Conservation (phyloP, 2,329 filamentous ascomycete species). For the Colletotrichum sp. region DNA sequence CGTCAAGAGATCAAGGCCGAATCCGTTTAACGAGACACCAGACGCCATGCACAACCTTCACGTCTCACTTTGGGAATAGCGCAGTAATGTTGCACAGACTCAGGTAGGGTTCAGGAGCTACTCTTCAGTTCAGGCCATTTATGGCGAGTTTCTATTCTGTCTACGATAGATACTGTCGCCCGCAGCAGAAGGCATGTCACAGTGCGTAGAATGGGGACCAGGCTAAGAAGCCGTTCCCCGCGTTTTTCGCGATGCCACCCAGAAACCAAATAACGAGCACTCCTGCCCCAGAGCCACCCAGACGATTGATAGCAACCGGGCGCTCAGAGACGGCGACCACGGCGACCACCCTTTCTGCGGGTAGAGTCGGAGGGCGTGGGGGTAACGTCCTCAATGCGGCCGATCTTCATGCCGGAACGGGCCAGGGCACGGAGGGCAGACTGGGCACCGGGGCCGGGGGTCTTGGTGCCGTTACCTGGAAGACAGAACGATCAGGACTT, state of each 20-base stretch:
- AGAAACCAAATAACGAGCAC: slow-evolving; percentile 53
- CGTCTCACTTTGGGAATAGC: background rate
- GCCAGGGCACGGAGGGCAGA: slow-evolving; percentile 98
- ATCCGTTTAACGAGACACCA: background rate
- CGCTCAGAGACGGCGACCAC: slow-evolving; percentile 99
- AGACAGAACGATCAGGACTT: background rate
- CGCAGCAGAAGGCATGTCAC: slow-evolving; percentile 22
- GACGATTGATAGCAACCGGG: slow-evolving; percentile 32
- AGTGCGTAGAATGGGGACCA: slow-evolving; percentile 63
- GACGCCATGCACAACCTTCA: background rate
- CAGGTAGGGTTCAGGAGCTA: slow-evolving; percentile 20
- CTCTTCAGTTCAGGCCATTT: slow-evolving; percentile 25
- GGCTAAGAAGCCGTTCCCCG: slow-evolving; percentile 71
- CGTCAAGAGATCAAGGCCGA: background rate
- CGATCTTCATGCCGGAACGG: slow-evolving; percentile 99
- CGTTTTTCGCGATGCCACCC: slow-evolving; percentile 74
- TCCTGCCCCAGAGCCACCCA: slow-evolving; percentile 32
- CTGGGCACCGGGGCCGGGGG: slow-evolving; percentile 97
- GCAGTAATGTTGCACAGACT: background rate
- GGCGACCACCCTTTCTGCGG: slow-evolving; percentile 99
- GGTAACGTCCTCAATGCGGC: slow-evolving; percentile 99
- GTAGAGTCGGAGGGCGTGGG: slow-evolving; percentile 99
- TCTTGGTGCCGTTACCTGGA: slow-evolving; percentile 98
- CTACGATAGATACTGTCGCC: slow-evolving; percentile 24
- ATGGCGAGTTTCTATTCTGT: slow-evolving; percentile 25